Conservation (phyloP, 176 grass and related monocot genomes). For the Triticum urartu region DNA sequence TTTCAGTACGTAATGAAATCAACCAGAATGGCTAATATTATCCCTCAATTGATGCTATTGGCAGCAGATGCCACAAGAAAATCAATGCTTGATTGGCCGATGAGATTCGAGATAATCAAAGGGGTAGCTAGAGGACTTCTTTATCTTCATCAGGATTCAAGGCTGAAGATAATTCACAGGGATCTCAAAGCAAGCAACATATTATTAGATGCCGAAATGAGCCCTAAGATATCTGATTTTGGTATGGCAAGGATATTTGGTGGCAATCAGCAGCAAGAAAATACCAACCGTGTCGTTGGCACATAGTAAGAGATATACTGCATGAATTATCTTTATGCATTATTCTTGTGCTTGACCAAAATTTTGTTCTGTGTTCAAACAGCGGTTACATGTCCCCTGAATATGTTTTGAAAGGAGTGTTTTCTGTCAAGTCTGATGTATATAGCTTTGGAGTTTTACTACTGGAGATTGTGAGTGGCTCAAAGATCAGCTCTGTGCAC, state of each 20-base stretch:
- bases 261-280: conserved; percentile 5
- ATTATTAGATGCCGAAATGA: conserved; percentile 31
- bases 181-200: conserved; percentile 37
- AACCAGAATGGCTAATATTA: neutral
- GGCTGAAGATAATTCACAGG: conserved; percentile 31
- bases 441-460: conserved; percentile 48
- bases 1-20: neutral
- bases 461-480: conserved; percentile 41
- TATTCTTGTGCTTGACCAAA: neutral
- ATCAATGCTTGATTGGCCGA: conserved; percentile 18
- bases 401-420: conserved; percentile 49
- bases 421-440: conserved; percentile 52
- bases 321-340: neutral
- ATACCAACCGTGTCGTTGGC: conserved; percentile 34
- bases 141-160: conserved; percentile 61
- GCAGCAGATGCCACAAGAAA: neutral
- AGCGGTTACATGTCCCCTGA: conserved; percentile 54
- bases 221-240: conserved; percentile 39
- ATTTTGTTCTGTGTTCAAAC: neutral
- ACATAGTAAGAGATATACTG: conserved; percentile 34
- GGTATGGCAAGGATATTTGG: conserved; percentile 45
- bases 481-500: conserved; percentile 23
- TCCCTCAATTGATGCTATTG: neutral
- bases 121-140: conserved; percentile 45
- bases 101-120: conserved; percentile 43